Percentiles rank a stretch among this genome's conserved stretches.
Evolutionary conservation across 495 filamentous ascomycete genomes (phyloP).

Genomic region (Penicillium flavigenum): DNA sequence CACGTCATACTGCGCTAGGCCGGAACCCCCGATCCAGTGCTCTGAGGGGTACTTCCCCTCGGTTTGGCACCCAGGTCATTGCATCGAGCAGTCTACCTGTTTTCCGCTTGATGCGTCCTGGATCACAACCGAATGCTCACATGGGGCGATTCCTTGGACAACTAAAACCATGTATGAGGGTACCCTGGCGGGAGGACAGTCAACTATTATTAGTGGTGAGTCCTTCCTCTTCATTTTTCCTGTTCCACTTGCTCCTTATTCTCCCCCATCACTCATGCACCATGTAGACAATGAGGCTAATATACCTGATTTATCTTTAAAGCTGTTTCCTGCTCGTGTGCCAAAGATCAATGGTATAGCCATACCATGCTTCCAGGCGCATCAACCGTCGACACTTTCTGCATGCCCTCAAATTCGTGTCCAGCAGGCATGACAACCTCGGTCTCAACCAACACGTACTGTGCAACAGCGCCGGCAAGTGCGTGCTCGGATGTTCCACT

Average conservation of each 20-base stretch:
- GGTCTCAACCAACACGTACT: slow-evolving; percentile 3
- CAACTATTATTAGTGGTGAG: slow-evolving; percentile 24
- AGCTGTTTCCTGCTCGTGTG: slow-evolving; percentile 29
- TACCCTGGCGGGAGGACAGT: slow-evolving; percentile 21
- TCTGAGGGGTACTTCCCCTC: slow-evolving; percentile 24
- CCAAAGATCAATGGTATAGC: slow-evolving; percentile 28
- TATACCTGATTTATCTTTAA: neutral
- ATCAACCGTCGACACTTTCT: slow-evolving; percentile 22
- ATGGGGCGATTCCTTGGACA: slow-evolving; percentile 24
- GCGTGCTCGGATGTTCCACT: slow-evolving; percentile 5
- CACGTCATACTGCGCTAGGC: slow-evolving; percentile 24
- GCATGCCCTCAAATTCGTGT: slow-evolving; percentile 28
- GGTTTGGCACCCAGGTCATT: slow-evolving; percentile 34
- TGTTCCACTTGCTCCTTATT: neutral
- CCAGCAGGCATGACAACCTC: slow-evolving; percentile 13
- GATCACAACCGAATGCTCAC: slow-evolving; percentile 31
- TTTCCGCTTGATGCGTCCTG: slow-evolving; percentile 26
- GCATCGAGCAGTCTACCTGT: slow-evolving; percentile 27
- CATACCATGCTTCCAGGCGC: slow-evolving; percentile 12
- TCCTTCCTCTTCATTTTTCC: neutral
- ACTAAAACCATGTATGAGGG: slow-evolving; percentile 28
- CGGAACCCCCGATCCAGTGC: slow-evolving; percentile 21
- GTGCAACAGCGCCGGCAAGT: slow-evolving; percentile 4
- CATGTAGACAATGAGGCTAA: neutral
- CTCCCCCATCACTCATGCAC: neutral